Evolutionary conservation across 2,329 filamentous ascomycete genomes (phyloP).

Genomic region (Didymella segeticola): DNA sequence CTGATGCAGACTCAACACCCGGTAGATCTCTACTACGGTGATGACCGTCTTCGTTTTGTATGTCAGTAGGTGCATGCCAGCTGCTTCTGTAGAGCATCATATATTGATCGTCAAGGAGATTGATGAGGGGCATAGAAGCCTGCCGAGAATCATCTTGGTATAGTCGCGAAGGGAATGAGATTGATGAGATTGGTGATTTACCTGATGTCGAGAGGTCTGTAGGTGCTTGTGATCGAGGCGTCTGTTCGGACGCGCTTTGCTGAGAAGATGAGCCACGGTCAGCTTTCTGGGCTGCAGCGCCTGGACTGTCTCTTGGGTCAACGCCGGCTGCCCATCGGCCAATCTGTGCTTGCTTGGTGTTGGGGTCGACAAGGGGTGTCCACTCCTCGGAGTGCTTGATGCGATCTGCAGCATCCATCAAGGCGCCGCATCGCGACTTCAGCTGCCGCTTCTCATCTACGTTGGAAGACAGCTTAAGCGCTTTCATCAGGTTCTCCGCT

Average conservation of each 20-base stretch:
- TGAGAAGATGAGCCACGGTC: not conserved
- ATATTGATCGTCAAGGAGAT: slow-evolving; percentile 11
- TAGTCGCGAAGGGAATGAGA: not conserved
- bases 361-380: slow-evolving; percentile 23
- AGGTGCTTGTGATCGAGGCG: not conserved
- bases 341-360: slow-evolving; percentile 23
- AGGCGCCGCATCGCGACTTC: slow-evolving; percentile 70
- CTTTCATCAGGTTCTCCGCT: slow-evolving; percentile 82
- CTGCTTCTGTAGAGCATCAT: not conserved
- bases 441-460: slow-evolving; percentile 71
- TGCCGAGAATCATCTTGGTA: not conserved
- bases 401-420: slow-evolving; percentile 75
- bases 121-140: slow-evolving; percentile 10
- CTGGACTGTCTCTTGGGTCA: slow-evolving; percentile 13
- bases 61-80: slow-evolving; percentile 21
- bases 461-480: slow-evolving; percentile 66
- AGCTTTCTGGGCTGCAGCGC: not conserved
- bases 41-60: slow-evolving; percentile 16
- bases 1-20: not conserved
- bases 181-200: slow-evolving; percentile 24
- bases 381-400: slow-evolving; percentile 65
- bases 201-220: slow-evolving; percentile 18
- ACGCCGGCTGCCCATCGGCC: slow-evolving; percentile 34
- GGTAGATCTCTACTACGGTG: not conserved
- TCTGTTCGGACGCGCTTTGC: not conserved